These are phyloP conservation scores for Daucus carota DNA, from an alignment of 129 eudicot genomes.

Conservation along the genomic window DH1_v3.0 NC_030383.2:55786501-55787000, in stretches of 20 bases:
- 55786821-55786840: slow-evolving; percentile 19
- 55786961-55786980: no score
- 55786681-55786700: background rate
- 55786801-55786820: background rate
- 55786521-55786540: no score
- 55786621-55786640: background rate
- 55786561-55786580: no score
- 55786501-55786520: no score
- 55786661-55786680: background rate
- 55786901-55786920: background rate
- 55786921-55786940: background rate
- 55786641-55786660: background rate
- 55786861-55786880: slow-evolving; percentile 79
- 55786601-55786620: background rate
- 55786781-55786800: background rate
- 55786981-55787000: no score
- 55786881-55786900: slow-evolving; percentile 52
- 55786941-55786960: background rate
- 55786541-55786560: no score
- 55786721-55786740: slow-evolving; percentile 70
- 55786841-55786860: slow-evolving; percentile 88
- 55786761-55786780: slow-evolving; percentile 27
- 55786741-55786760: slow-evolving; percentile 59
- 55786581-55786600: no score
- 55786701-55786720: slow-evolving; percentile 33